Percentiles rank a stretch among this genome's conserved stretches.
phyloP scores from a whole-genome alignment of 1,284 basidiomycete species.

The Pseudozyma tsukubaensis region DNA sequence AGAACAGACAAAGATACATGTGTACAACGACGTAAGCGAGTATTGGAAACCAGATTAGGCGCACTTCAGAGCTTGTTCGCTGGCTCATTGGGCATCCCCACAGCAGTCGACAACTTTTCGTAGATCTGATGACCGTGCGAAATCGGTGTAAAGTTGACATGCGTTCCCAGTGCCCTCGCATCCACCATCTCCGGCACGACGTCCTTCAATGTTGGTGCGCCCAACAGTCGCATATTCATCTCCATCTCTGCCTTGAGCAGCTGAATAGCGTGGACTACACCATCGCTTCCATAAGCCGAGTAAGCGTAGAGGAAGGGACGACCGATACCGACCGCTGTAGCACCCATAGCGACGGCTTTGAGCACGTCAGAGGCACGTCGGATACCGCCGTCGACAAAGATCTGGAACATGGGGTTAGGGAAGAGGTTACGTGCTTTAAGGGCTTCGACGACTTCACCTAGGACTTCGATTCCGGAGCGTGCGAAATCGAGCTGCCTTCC shows the following conservation, averaged over 20 bases:
- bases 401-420: slow-evolving; percentile 74
- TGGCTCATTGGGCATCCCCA: slow-evolving; percentile 52
- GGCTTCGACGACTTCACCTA: slow-evolving; percentile 84
- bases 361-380: slow-evolving; percentile 80
- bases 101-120: slow-evolving; percentile 54
- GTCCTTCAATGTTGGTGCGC: slow-evolving; percentile 77
- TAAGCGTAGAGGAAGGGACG: slow-evolving; percentile 89
- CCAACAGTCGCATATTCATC: slow-evolving; percentile 82
- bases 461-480: slow-evolving; percentile 66
- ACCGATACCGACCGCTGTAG: slow-evolving; percentile 87
- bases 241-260: slow-evolving; percentile 83
- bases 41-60: neutral
- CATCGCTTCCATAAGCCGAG: slow-evolving; percentile 85
- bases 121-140: slow-evolving; percentile 56
- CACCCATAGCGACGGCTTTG: slow-evolving; percentile 92
- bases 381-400: slow-evolving; percentile 90
- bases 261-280: slow-evolving; percentile 78
- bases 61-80: slow-evolving; percentile 37
- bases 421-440: slow-evolving; percentile 77
- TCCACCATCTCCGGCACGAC: slow-evolving; percentile 83
- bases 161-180: slow-evolving; percentile 73
- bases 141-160: slow-evolving; percentile 50
- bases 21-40: neutral
- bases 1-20: neutral
- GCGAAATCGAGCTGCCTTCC: slow-evolving; percentile 67